Conservation (phyloP, 805 yeast genomes). For the Myxozyma monticola region DNA sequence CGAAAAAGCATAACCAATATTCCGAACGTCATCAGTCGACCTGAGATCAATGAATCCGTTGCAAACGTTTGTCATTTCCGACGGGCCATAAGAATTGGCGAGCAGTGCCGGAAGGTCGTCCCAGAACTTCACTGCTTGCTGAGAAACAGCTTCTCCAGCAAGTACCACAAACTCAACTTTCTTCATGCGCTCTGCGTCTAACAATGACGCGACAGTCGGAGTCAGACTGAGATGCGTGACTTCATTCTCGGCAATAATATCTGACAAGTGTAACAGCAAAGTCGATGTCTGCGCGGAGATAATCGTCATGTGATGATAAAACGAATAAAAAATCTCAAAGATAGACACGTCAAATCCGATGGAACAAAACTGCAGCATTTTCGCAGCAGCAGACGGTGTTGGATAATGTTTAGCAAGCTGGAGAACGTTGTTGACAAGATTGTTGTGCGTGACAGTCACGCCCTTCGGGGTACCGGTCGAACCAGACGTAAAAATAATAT, state of each 20-base stretch:
- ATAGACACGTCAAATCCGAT: constrained; percentile 33
- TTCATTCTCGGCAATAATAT: constrained; percentile 5
- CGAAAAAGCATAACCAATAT: constrained; percentile 29
- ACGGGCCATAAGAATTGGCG: constrained; percentile 33
- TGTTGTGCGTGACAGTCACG: constrained; percentile 29
- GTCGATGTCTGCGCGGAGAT: constrained; percentile 23
- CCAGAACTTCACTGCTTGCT: constrained; percentile 5
- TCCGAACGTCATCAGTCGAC: constrained; percentile 10
- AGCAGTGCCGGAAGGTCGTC: constrained; percentile 17
- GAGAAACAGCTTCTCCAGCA: constrained; percentile 16
- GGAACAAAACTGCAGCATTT: constrained; percentile 32
- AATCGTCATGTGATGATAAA: constrained; percentile 18
- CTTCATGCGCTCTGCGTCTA: constrained; percentile 62
- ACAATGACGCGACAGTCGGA: constrained; percentile 66
- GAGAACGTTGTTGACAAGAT: constrained; percentile 30
- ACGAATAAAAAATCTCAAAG: constrained; percentile 31
- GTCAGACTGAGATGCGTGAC: constrained; percentile 34
- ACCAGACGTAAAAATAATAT: constrained; percentile 33
- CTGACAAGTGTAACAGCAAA: constrained; percentile 24
- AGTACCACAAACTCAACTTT: constrained; percentile 12
- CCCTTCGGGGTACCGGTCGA: constrained; percentile 36
- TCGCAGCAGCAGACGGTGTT: constrained; percentile 1
- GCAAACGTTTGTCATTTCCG: constrained; percentile 33
- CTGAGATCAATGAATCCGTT: constrained; percentile 16
- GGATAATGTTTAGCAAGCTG: constrained; percentile 22